Conservation (phyloP, 768 basidiomycete genomes). For the Dentipellis sp. region DNA sequence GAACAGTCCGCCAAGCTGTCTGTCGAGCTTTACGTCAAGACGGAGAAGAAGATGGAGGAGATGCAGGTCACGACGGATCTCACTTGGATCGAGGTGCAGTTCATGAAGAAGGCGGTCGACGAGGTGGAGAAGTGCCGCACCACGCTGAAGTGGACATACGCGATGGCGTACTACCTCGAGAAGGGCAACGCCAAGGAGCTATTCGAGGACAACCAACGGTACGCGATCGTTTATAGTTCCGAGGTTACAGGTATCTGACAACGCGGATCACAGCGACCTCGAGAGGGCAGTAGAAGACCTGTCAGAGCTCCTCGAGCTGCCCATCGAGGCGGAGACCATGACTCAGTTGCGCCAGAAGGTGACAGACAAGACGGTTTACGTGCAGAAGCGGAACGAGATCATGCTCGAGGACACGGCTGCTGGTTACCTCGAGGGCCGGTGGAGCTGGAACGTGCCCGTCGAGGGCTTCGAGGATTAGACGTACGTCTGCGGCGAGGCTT, state of each 20-base stretch:
- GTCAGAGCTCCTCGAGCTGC: slow-evolving; percentile 87
- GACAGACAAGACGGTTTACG: slow-evolving; percentile 95
- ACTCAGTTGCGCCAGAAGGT: slow-evolving; percentile 80
- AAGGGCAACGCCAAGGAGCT: slow-evolving; percentile 89
- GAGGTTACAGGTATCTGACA: slow-evolving; percentile 3
- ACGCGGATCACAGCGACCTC: slow-evolving; percentile 53
- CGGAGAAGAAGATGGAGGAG: slow-evolving; percentile 99
- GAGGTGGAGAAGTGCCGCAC: slow-evolving; percentile 82
- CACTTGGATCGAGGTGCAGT: slow-evolving; percentile 98
- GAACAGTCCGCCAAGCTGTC: slow-evolving; percentile 99
- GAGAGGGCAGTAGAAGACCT: slow-evolving; percentile 94
- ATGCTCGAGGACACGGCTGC: slow-evolving; percentile 90
- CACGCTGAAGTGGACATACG: slow-evolving; percentile 99
- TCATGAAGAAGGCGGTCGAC: slow-evolving; percentile 98
- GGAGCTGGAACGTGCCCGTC: slow-evolving; percentile 70
- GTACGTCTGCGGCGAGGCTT: neutral
- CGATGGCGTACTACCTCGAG: slow-evolving; percentile 96
- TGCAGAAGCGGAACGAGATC: slow-evolving; percentile 95
- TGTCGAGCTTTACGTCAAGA: slow-evolving; percentile 83
- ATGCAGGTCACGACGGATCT: slow-evolving; percentile 90
- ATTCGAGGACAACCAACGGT: slow-evolving; percentile 97
- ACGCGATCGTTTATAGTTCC: slow-evolving; percentile 12
- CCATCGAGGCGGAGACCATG: slow-evolving; percentile 80
- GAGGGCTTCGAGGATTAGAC: slow-evolving; percentile 50
- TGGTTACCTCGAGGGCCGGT: slow-evolving; percentile 80